Conservation (phyloP, 2,329 filamentous ascomycete species). For the Trichoderma atrobrunneum region DNA sequence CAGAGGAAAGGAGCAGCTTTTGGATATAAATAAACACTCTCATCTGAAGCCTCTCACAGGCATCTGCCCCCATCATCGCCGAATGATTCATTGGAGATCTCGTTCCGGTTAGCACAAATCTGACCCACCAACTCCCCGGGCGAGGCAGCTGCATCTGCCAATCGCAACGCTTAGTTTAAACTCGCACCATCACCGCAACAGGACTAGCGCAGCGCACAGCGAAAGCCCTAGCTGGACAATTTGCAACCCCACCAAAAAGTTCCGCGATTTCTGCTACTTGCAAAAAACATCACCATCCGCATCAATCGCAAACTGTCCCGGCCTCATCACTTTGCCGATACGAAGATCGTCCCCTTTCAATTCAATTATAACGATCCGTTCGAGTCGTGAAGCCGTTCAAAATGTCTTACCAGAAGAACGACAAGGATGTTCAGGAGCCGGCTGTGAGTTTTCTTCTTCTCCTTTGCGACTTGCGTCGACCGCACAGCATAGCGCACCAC, state of each 20-base stretch:
- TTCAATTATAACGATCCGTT: conserved; percentile 45
- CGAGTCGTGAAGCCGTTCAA: conserved; percentile 75
- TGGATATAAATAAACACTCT: neutral
- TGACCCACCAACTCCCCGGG: neutral
- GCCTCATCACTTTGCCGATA: conserved; percentile 81
- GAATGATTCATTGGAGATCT: conserved; percentile 23
- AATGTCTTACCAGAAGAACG: conserved; percentile 94
- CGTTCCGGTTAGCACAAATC: neutral
- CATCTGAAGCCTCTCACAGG: conserved; percentile 8
- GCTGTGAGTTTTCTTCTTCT: conserved; percentile 56
- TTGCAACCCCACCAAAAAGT: conserved; percentile 22
- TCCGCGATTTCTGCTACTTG: conserved; percentile 18
- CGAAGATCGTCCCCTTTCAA: conserved; percentile 32
- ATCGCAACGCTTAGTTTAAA: conserved; percentile 10
- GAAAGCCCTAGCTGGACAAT: conserved; percentile 21
- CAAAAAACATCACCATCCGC: conserved; percentile 22
- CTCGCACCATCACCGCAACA: neutral
- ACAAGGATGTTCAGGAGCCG: conserved; percentile 90
- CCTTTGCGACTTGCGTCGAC: neutral
- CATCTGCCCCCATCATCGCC: conserved; percentile 19
- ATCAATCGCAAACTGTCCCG: conserved; percentile 18
- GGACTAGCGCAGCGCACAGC: conserved; percentile 25
- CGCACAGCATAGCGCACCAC: neutral
- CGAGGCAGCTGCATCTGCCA: conserved; percentile 8
- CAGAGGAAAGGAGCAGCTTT: neutral